Evolutionary conservation across 2,329 filamentous ascomycete species (phyloP).

Genomic region (Colletotrichum ledebouriae): DNA sequence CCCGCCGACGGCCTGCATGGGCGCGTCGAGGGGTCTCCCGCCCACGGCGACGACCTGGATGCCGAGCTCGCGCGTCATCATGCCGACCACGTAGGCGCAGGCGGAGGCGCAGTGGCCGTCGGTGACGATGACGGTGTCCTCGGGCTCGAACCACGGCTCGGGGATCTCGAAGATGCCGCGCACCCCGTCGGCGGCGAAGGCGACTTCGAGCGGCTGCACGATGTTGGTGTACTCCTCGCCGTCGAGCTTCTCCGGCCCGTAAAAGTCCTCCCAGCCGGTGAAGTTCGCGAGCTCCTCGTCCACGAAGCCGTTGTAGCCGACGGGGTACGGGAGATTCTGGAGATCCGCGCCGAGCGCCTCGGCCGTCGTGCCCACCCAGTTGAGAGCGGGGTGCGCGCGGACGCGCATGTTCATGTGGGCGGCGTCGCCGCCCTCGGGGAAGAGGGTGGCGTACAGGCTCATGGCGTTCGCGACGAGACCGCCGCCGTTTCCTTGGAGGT

Average conservation of each 20-base stretch:
- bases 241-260: conserved; percentile 52
- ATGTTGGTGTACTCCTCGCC: conserved; percentile 54
- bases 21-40: conserved; percentile 65
- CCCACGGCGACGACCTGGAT: conserved; percentile 71
- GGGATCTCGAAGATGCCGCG: conserved; percentile 22
- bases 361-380: conserved; percentile 32
- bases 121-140: conserved; percentile 45
- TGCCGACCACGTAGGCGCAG: conserved; percentile 46
- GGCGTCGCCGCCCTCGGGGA: conserved; percentile 21
- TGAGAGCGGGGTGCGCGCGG: conserved; percentile 30
- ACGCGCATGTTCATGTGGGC: conserved; percentile 37
- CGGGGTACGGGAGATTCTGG: conserved; percentile 14
- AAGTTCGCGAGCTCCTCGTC: conserved; percentile 33
- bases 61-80: conserved; percentile 65
- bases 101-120: conserved; percentile 46
- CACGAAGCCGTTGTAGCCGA: conserved; percentile 42
- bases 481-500: conserved; percentile 72
- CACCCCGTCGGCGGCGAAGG: conserved; percentile 5
- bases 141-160: conserved; percentile 50
- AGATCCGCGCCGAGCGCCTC: conserved; percentile 7
- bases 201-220: conserved; percentile 25
- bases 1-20: conserved; percentile 76
- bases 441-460: conserved; percentile 31
- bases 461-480: conserved; percentile 54
- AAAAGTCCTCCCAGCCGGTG: conserved; percentile 56